Evolutionary conservation across 2,329 filamentous ascomycete species (phyloP).

Genomic region (Trichophyton equinum): DNA sequence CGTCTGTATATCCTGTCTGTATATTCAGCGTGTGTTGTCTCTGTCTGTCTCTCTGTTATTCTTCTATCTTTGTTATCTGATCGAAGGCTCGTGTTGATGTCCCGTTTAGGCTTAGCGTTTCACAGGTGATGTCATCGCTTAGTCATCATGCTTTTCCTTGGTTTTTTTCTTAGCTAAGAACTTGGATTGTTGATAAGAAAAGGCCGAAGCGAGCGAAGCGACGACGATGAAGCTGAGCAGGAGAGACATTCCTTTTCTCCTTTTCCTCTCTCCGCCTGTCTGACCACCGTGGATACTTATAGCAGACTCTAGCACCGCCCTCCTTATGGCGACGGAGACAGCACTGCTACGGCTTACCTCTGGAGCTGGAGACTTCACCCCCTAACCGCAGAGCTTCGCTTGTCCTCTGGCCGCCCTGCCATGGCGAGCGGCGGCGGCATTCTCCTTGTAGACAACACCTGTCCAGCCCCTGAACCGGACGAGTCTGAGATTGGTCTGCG

Average conservation of each 20-base stretch:
- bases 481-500: constrained; percentile 18
- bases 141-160: background rate
- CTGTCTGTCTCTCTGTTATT: background rate
- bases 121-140: background rate
- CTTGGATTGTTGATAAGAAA: background rate
- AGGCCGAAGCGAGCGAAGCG: background rate
- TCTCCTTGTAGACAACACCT: constrained; percentile 31
- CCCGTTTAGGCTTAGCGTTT: background rate
- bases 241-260: background rate
- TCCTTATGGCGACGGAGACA: constrained; percentile 1
- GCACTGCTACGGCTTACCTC: background rate
- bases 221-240: too few species aligned
- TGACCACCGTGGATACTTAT: background rate
- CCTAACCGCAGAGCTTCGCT: background rate
- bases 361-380: background rate
- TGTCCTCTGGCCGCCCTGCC: background rate
- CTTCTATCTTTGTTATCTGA: background rate
- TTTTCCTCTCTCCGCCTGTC: background rate
- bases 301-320: background rate
- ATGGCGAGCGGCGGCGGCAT: constrained; percentile 23
- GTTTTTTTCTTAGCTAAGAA: background rate
- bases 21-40: too few species aligned
- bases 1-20: too few species aligned
- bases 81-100: background rate
- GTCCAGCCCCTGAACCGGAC: constrained; percentile 11